Percentiles rank a stretch among this genome's conserved stretches.
These are phyloP conservation scores for Plasmodium vinckei DNA, from an alignment of 169 alveolate species.

Conservation along the genomic window DNA sequence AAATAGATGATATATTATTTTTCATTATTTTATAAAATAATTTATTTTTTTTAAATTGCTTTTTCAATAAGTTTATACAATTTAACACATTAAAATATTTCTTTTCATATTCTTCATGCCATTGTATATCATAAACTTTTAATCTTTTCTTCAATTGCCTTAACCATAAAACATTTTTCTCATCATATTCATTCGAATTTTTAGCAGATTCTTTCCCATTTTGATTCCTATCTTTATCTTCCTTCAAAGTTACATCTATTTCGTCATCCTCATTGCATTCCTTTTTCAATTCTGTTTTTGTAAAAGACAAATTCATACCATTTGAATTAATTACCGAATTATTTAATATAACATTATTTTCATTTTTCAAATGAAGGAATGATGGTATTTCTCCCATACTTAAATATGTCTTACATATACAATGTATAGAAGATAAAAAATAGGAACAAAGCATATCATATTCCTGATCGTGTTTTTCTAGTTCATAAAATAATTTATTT, in stretches of 20 bases:
- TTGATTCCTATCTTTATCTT: not conserved
- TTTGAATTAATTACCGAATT: too few species aligned
- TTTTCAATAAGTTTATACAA: conserved; percentile 31
- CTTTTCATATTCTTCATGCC: conserved; percentile 73
- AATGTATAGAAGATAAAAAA: conserved; percentile 39
- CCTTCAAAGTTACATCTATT: not conserved
- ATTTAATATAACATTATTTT: not conserved
- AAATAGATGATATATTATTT: conserved; percentile 42
- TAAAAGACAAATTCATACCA: not conserved
- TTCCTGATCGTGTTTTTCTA: conserved; percentile 40
- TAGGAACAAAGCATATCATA: conserved; percentile 30
- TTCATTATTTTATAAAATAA: conserved; percentile 49
- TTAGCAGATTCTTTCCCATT: not conserved
- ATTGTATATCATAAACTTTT: conserved; percentile 67
- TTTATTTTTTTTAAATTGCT: conserved; percentile 37
- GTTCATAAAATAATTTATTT: conserved; percentile 17
- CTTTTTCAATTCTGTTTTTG: not conserved
- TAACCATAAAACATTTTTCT: not conserved
- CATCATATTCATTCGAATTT: not conserved
- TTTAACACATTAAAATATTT: conserved; percentile 44
- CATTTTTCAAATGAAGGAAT: conserved; percentile 37
- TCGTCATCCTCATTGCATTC: not conserved
- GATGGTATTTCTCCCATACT: conserved; percentile 62
- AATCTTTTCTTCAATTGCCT: conserved; percentile 24
- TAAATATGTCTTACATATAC: conserved; percentile 33